A percentile compares a stretch with the other conserved stretches of the same genome.
Evolutionary conservation across 1,284 basidiomycete genomes (phyloP).

Genomic region (Stereum hirsutum): DNA sequence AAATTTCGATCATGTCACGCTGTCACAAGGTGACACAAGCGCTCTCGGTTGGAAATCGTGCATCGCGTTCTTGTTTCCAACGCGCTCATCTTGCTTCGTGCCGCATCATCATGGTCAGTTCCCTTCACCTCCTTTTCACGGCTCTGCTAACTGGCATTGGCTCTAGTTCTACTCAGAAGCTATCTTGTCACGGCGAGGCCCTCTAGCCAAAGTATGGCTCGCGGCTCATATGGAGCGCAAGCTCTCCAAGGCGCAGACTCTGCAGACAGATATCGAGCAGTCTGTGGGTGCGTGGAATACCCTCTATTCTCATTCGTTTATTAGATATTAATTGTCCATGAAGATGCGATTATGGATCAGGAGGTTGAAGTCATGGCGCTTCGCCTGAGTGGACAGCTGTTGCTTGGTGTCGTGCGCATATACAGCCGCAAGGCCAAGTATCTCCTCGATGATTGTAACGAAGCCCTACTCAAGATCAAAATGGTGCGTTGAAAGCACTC

Average conservation of each 20-base stretch:
- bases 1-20: conserved; percentile 4
- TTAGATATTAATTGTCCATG: background rate
- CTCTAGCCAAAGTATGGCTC: conserved; percentile 95
- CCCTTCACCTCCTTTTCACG: background rate
- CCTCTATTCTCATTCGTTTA: background rate
- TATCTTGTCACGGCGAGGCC: conserved; percentile 87
- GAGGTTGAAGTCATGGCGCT: conserved; percentile 88
- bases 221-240: conserved; percentile 98
- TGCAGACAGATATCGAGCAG: conserved; percentile 91
- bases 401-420: conserved; percentile 94
- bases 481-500: conserved; percentile 45
- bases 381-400: conserved; percentile 87
- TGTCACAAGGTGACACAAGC: conserved; percentile 4
- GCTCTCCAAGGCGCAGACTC: conserved; percentile 89
- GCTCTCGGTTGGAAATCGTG: conserved; percentile 6
- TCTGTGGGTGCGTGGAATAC: conserved; percentile 65
- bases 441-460: conserved; percentile 95
- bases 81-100: conserved; percentile 16
- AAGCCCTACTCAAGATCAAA: conserved; percentile 91
- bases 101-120: conserved; percentile 20
- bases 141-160: background rate
- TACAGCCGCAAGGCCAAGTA: conserved; percentile 98
- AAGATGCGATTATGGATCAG: conserved; percentile 85
- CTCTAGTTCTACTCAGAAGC: conserved; percentile 85
- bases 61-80: conserved; percentile 8